These are phyloP conservation scores for Phaeosphaeriaceae sp. DNA, from an alignment of 2,329 filamentous ascomycete genomes.

Conservation along the genomic window DNA sequence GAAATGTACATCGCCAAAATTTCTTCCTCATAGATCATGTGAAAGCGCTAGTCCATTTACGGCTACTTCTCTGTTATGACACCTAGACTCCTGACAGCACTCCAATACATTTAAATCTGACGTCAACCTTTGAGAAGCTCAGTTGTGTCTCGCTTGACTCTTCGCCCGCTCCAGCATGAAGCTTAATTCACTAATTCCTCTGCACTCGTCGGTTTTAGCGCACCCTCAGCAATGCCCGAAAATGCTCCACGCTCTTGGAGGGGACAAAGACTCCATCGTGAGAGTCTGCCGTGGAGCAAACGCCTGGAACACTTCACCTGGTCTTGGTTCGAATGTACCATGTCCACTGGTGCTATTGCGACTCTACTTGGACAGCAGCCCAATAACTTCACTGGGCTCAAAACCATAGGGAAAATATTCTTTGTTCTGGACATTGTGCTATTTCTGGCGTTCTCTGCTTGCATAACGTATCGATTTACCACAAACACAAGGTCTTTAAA, in stretches of 20 bases:
- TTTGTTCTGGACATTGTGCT: slow-evolving; percentile 72
- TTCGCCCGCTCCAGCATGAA: background rate
- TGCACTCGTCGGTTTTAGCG: background rate
- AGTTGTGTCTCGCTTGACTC: background rate
- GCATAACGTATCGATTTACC: slow-evolving; percentile 66
- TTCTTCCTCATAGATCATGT: background rate
- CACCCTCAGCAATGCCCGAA: slow-evolving; percentile 9
- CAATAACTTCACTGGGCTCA: slow-evolving; percentile 68
- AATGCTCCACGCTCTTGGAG: slow-evolving; percentile 6
- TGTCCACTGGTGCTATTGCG: slow-evolving; percentile 75
- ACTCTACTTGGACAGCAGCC: slow-evolving; percentile 64
- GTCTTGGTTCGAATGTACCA: slow-evolving; percentile 76
- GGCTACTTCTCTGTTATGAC: slow-evolving; percentile 3
- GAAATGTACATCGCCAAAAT: too few species aligned
- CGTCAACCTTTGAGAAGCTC: slow-evolving; percentile 10
- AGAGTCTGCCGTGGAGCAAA: slow-evolving; percentile 21
- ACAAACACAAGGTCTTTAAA: slow-evolving; percentile 58
- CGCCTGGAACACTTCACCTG: slow-evolving; percentile 45
- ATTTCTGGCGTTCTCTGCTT: slow-evolving; percentile 63
- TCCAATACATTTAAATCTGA: slow-evolving; percentile 1
- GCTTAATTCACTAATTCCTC: background rate
- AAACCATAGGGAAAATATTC: slow-evolving; percentile 68
- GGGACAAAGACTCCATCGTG: slow-evolving; percentile 13
- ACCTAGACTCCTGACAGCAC: slow-evolving; percentile 4
- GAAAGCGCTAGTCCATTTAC: background rate